These are phyloP conservation scores for Carpinus fangiana DNA, from an alignment of 306 rosid species.

Conservation along the genomic window DNA sequence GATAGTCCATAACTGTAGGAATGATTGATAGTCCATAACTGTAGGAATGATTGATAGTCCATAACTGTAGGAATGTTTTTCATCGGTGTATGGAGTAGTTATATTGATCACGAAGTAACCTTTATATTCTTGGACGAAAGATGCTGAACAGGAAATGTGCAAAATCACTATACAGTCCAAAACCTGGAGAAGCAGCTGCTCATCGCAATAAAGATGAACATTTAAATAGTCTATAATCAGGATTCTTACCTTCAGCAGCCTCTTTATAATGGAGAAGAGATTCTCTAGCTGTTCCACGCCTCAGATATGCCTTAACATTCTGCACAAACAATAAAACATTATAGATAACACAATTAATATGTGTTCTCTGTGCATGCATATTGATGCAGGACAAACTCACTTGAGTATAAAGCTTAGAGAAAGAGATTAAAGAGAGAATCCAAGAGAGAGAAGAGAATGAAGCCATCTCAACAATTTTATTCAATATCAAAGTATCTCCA, in stretches of 20 bases:
- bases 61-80: too few species aligned
- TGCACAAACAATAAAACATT: conserved; percentile 33
- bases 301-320: conserved; percentile 91
- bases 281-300: conserved; percentile 92
- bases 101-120: not conserved
- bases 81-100: not conserved
- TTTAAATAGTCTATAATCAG: not conserved
- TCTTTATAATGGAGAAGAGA: conserved; percentile 57
- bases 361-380: not conserved
- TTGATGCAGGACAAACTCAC: too few species aligned
- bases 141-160: not conserved
- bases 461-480: too few species aligned
- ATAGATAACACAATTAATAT: not conserved
- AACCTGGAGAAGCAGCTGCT: not conserved
- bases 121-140: not conserved
- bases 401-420: too few species aligned
- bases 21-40: too few species aligned
- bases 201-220: not conserved
- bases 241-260: conserved; percentile 66
- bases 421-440: too few species aligned
- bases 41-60: too few species aligned
- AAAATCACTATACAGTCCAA: not conserved
- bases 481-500: too few species aligned
- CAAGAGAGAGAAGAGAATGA: too few species aligned
- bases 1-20: too few species aligned